Evolutionary conservation across 1,284 basidiomycete genomes (phyloP), one percentile per base, ranked within the genome.

Genomic region (Microbotryum violaceum): DNA sequence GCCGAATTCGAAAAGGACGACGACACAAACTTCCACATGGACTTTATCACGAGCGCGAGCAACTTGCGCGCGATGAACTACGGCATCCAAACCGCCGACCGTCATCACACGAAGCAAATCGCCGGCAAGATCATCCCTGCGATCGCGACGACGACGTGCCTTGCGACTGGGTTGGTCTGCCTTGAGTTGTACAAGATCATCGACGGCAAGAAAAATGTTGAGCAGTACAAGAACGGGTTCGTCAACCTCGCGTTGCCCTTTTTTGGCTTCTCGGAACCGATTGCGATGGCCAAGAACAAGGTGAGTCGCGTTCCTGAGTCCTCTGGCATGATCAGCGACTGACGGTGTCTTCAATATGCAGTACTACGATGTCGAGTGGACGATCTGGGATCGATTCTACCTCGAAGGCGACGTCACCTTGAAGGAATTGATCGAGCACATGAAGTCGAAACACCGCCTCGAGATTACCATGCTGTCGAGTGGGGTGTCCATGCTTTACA

Each of bases 1-100:
- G 91, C 94, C 59, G 93, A 97, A 74, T 98, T 99, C 73, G 96
- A 99, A 80, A 99, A 99, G 80, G 96, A 99, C 75, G 94, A 98
- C 73, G 96, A 99, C 75, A 85, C 85, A 49, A 99, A 99, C 78
- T 85, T 90, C 78, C 96, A 99, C 78, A 97, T 99, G 74, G 96
- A 97, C 78, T 98, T 98, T 77, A 97, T 99, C 78, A 97, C 93
- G 45, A 89, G 96, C 7, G 89, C 96, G 4, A 97, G 94, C 56
- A 99, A 99, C 79, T 82, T 98, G 65, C 89, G 96, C 52, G 96
- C 96, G 1, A 82, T 85, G 79, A 99, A 99, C 79, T 99, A 99
- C 78, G 86, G 81, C 68, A 98, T 99, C 74, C 81, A 83, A 56
- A 80, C 83, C 27, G 91, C 93, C 16, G 91, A 97, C 77, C 83